Base-by-base conservation (phyloP, 805 yeast species). In the Torulaspora franciscae region DNA sequence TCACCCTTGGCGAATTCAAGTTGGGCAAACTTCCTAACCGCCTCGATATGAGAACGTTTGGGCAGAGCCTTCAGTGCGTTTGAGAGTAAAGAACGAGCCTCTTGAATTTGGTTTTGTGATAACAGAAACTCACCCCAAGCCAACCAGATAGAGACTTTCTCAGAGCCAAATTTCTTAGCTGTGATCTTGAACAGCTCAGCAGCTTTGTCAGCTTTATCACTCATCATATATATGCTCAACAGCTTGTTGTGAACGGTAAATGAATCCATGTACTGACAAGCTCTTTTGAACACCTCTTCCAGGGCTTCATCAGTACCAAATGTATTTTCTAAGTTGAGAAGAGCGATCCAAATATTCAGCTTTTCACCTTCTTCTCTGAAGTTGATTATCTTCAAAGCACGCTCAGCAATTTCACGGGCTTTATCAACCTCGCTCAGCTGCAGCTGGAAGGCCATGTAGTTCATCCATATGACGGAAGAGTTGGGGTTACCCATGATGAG, bases 381-480 rank as follows among this genome's bases (percentile, higher is more conserved):
- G 57, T 79, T 81, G 55, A 93, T 95, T 5, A 93, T 83, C 70
- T 86, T 86, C 61, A 93, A 75, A 2, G 98, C 99, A 51, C 99
- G 79, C 57, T 83, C 85, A 36, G 87, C 97, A 56, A 93, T 80
- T 64, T 87, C 95, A 57, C 99, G 80, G 7, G 97, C 96, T 67
- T 86, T 88, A 30, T 91, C 97, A 47, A 89, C 72, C 66, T 93
- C 99, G 71, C 96, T 85, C 51, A 91, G 73, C 66, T 90, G 96
- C 52, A 93, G 74, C 67, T 90, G 96, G 83, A 91, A 93, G 3
- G 98, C 90, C 96, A 93, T 93, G 69, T 85, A 93, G 68, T 90
- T 87, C 86, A 93, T 91, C 99, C 99, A 93, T 46, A 88, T 68
- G 28, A 90, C 77, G 1, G 99, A 91, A 2, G 96, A 87, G 70